Base-by-base conservation (phyloP, 768 basidiomycete genomes). In the Calocera viscosa region DNA sequence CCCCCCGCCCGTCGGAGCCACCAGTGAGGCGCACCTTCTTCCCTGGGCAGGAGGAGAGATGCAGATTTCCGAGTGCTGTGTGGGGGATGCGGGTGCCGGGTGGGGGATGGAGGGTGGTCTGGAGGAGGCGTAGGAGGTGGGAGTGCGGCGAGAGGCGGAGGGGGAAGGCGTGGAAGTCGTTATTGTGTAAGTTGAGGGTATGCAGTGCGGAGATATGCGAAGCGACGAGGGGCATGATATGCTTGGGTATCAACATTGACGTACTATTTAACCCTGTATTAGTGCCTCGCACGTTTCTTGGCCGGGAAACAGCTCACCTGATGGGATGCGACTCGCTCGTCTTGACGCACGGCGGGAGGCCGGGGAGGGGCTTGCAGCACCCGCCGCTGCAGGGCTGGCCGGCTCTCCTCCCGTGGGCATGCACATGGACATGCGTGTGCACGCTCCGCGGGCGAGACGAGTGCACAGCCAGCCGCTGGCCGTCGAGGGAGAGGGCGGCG, bases 21-120 rank as follows among this genome's bases (percentile, higher is more conserved):
- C 90, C 90, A 64, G 80, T 80, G 28, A 90, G 77, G 66, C 90
- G 84, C 19, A 80, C 87, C 82, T 96, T 93, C 77, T 98, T 98
- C 2, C 94, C 94, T 1, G 94, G 94, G 78, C 95, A 97, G 5
- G 90, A 93, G 5, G 90, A 92, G 34, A 97, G 76, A 64, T 88
- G 82, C 24, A 98, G 77, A 75, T 98, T 97, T n/a, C 94, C 94
- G 10, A 95, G 76, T 14, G 72, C 72, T 32, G 77, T 76, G 12
- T 70, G 68, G 28, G 73, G 71, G 5, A 47, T 47, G 19, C 3
- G 5, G 8, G 43, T 17, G 8, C 43, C 19, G 8, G 43, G 43
- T 24, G 24, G 43, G 7, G 16, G 43, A 7, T 8, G 43, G 19
- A 3, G 43, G 43, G 43, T 47, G 24, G 35, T 38, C 35, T 38